Base-by-base conservation (phyloP, 2,329 filamentous ascomycete genomes). In the Bimuria novae-zelandiae region DNA sequence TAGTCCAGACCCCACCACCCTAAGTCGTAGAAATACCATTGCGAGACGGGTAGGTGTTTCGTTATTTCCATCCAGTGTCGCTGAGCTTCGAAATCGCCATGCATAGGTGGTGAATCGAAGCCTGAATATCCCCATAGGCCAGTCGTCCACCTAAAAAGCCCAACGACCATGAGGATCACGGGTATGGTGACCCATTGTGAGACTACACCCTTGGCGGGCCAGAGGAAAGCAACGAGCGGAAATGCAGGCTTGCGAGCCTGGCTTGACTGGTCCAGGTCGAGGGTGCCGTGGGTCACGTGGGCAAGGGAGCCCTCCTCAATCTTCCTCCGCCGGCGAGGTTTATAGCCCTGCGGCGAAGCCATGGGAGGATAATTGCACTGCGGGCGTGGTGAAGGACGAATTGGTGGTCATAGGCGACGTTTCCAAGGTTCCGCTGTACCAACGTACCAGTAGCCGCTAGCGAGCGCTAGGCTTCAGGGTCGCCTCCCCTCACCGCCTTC, bases 1-100 rank as follows among this genome's bases (percentile, higher is more conserved):
- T 99, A 99, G 76, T 99, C 94, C 61, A 99, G 82, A 0, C 95
- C 95, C 94, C 94, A 99, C 88, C 93, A 99, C 68, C 93, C 82
- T 39, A 97, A 80, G 71, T 99, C 92, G 73, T 99, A 91, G 70
- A 96, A 96, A 75, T 99, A 99, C 94, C 95, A 99, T 73, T 94
- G 89, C 10, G 91, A 94, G 32, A 95, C 82, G 12, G 94, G 94
- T 1, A 99, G 80, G 54, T 96, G 85, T 7, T 85, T 89, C 1
- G 94, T 97, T 60, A 99, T 81, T 70, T 99, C 94, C 92, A 99
- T 96, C 94, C 94, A 99, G 75, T 99, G 94, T 64, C 94, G 81
- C 74, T 99, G 94, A 3, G 95, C 94, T 78, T 99, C 94, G 76
- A 96, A 99, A 75, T 99, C 94, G 61, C 94, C 94, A 69, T 92